These are phyloP conservation scores for Talaromyces sp. DNA, from an alignment of 2,329 filamentous ascomycete genomes.

Conservation along the genomic window DNA sequence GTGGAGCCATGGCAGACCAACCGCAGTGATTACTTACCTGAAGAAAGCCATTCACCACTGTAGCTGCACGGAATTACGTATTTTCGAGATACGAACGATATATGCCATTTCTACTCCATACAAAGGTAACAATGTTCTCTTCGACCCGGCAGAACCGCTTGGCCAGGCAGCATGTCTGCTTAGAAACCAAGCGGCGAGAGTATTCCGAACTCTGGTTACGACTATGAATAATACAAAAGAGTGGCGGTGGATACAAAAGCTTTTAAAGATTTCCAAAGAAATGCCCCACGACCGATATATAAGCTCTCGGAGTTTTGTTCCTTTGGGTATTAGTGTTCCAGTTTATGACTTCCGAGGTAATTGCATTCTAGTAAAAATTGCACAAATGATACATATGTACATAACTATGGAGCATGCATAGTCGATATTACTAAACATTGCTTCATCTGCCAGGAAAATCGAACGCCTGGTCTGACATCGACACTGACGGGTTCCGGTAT, in stretches of 20 bases:
- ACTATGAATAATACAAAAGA: neutral
- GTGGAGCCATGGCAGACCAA: neutral
- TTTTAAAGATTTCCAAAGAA: neutral
- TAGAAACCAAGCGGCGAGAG: neutral
- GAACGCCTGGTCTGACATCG: neutral
- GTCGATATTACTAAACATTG: neutral
- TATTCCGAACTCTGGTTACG: neutral
- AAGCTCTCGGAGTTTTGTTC: neutral
- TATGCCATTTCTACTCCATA: neutral
- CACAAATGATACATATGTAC: neutral
- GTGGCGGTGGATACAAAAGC: neutral
- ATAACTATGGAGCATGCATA: neutral
- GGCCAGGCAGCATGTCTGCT: neutral
- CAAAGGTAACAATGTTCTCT: neutral
- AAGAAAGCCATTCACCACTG: neutral
- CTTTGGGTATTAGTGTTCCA: neutral
- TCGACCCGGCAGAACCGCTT: neutral
- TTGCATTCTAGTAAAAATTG: neutral
- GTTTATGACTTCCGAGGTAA: neutral
- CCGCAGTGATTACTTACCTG: neutral
- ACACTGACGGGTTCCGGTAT: neutral
- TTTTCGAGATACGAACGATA: neutral
- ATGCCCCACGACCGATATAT: neutral
- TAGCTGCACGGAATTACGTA: neutral
- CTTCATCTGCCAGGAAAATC: neutral